These are phyloP conservation scores for Karstenula rhodostoma DNA, from an alignment of 2,329 filamentous ascomycete species.

Conservation along the genomic window DNA sequence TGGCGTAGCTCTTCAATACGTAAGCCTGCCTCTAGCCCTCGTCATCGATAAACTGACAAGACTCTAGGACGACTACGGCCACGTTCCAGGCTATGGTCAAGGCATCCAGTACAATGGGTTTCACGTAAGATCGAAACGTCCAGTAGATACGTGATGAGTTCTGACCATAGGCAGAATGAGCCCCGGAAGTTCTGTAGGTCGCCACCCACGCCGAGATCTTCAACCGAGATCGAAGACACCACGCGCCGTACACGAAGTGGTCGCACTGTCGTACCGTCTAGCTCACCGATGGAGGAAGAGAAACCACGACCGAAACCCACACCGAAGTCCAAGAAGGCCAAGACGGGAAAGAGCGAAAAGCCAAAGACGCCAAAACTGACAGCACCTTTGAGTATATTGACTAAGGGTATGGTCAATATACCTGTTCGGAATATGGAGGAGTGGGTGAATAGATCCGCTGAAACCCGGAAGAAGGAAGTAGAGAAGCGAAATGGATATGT, in stretches of 20 bases:
- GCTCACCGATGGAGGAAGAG: constrained; percentile 32
- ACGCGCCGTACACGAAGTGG: constrained; percentile 50
- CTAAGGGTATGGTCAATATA: constrained; percentile 67
- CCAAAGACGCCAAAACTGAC: constrained; percentile 64
- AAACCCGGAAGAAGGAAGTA: constrained; percentile 73
- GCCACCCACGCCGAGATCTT: constrained; percentile 56
- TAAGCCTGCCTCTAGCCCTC: constrained; percentile 25
- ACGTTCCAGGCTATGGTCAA: constrained; percentile 36
- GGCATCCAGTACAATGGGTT: constrained; percentile 36
- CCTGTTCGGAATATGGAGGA: constrained; percentile 78
- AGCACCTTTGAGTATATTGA: constrained; percentile 75
- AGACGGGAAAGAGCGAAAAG: constrained; percentile 54
- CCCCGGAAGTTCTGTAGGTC: constrained; percentile 40
- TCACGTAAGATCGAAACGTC: constrained; percentile 29
- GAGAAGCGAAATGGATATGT: constrained; percentile 78
- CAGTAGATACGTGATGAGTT: background rate
- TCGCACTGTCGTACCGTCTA: constrained; percentile 32
- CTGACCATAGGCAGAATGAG: constrained; percentile 36
- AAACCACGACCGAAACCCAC: constrained; percentile 40
- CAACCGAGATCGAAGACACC: constrained; percentile 51
- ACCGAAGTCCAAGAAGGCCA: constrained; percentile 54
- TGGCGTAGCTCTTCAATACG: constrained; percentile 44
- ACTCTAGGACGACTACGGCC: constrained; percentile 43
- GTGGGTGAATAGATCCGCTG: constrained; percentile 77
- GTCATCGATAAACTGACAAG: constrained; percentile 29